These are phyloP conservation scores for Mallotus repandus DNA, from an alignment of 441 rosid species.

Conservation along the genomic window DNA sequence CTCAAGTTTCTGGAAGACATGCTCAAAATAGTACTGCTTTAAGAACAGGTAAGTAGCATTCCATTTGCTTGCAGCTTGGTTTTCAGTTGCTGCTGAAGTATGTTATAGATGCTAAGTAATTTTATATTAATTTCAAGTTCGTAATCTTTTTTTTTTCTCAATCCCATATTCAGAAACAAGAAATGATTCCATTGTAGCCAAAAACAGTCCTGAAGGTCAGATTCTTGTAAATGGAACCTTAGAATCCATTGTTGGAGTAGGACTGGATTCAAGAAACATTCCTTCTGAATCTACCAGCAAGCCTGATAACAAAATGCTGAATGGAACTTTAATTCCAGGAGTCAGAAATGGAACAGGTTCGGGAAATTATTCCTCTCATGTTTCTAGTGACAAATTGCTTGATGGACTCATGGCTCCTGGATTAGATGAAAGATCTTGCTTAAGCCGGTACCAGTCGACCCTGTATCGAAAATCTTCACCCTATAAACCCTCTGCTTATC, in stretches of 20 bases:
- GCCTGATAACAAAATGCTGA: background rate
- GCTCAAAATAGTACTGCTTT: background rate
- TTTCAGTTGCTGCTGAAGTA: too few species aligned
- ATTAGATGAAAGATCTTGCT: constrained; percentile 23
- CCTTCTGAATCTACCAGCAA: background rate
- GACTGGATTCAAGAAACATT: constrained; percentile 3
- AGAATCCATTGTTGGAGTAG: background rate
- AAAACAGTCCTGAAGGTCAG: background rate
- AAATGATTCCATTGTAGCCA: background rate
- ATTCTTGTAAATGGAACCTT: background rate
- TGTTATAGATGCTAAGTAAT: too few species aligned
- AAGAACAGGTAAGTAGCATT: constrained; percentile 2
- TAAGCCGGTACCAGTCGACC: constrained; percentile 19
- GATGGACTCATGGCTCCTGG: constrained; percentile 13
- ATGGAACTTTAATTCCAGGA: background rate
- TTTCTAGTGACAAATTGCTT: background rate
- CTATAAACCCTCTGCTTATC: constrained; percentile 24
- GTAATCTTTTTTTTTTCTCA: background rate
- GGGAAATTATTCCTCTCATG: background rate
- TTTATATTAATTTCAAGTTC: background rate
- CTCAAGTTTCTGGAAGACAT: background rate
- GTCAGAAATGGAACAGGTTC: constrained; percentile 1
- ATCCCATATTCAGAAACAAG: background rate
- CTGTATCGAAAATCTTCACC: constrained; percentile 19
- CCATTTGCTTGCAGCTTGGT: background rate